These are phyloP conservation scores for Mycosarcoma mackinlayi DNA, from an alignment of 1,284 basidiomycete genomes.

Conservation along the genomic window DNA sequence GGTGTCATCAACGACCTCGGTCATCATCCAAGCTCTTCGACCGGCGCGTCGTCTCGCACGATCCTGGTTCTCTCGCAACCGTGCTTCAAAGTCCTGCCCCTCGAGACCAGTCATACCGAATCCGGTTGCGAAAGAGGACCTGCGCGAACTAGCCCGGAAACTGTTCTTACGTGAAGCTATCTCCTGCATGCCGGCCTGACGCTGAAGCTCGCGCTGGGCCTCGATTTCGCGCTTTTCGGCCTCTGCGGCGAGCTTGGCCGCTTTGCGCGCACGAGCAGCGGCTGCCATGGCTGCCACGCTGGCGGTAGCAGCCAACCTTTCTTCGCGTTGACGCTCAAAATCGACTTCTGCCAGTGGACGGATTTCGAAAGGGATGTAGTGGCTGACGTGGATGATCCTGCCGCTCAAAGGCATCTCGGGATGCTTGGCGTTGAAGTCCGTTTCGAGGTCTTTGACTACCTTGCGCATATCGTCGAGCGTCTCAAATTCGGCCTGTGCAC, in stretches of 20 bases:
- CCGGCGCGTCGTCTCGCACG: constrained; percentile 54
- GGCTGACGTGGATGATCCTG: constrained; percentile 66
- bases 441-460: constrained; percentile 56
- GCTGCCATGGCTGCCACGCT: constrained; percentile 63
- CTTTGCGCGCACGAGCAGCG: constrained; percentile 58
- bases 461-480: constrained; percentile 56
- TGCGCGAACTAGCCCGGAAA: constrained; percentile 48
- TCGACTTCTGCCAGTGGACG: constrained; percentile 59
- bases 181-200: constrained; percentile 29
- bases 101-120: constrained; percentile 53
- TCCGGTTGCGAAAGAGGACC: constrained; percentile 48
- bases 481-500: constrained; percentile 52
- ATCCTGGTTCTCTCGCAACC: constrained; percentile 63
- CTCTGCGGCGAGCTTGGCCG: constrained; percentile 50
- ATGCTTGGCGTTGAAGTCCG: constrained; percentile 61
- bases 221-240: constrained; percentile 51
- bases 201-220: constrained; percentile 43
- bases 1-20: constrained; percentile 61
- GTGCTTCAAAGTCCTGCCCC: constrained; percentile 54
- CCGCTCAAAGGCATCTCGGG: constrained; percentile 59
- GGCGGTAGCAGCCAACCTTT: constrained; percentile 58
- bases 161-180: constrained; percentile 49
- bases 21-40: constrained; percentile 63
- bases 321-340: constrained; percentile 56
- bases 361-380: constrained; percentile 66